Evolutionary conservation across 2,329 filamentous ascomycete species (phyloP), one percentile per base, ranked within the genome.

Genomic region (Trichophyton schoenleinii): DNA sequence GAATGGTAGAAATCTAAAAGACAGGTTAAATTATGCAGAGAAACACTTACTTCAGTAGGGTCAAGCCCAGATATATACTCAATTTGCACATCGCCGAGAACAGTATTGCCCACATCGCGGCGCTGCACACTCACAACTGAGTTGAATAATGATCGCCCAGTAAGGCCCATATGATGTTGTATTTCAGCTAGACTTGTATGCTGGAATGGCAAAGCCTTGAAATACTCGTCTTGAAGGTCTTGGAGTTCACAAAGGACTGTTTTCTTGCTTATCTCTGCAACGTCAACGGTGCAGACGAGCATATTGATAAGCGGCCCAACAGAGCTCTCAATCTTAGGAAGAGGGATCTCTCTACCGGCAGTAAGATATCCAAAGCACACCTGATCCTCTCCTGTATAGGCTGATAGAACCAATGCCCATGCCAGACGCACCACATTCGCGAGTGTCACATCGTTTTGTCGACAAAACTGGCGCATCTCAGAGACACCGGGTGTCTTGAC

Each of bases 261-360:
- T 15, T 11, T 41, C 3, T 41, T 41, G 38, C 38, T 15, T 41
- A 41, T 41, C 4, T 41, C 38, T 15, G 38, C 38, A 41, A 41
- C 3, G 15, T 41, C 15, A 6, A 41, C 6, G 3, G 38, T 34
- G 42, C 60, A 70, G 5, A 64, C 65, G 4, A 71, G 64, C 63
- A 76, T 77, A 62, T 74, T 76, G 61, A 77, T 74, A 60, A 76
- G 74, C 3, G 75, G 70, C 0, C 76, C 76, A 31, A 76, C 70
- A 1, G 71, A 70, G 20, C 70, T 67, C 42, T 74, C 65, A n/a
- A 77, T 70, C 0, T 76, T 74, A 2, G 73, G 69, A 0, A 84
- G 71, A 0, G 72, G 70, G 22, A 72, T 64, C 57, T 78, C 74
- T 57, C 71, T 62, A 4, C 69, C 68, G 6, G 70, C 69, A 3